Evolutionary conservation across 2,329 filamentous ascomycete species (phyloP), one percentile per base, ranked within the genome.

Genomic region (Lachnellula hyalina): DNA sequence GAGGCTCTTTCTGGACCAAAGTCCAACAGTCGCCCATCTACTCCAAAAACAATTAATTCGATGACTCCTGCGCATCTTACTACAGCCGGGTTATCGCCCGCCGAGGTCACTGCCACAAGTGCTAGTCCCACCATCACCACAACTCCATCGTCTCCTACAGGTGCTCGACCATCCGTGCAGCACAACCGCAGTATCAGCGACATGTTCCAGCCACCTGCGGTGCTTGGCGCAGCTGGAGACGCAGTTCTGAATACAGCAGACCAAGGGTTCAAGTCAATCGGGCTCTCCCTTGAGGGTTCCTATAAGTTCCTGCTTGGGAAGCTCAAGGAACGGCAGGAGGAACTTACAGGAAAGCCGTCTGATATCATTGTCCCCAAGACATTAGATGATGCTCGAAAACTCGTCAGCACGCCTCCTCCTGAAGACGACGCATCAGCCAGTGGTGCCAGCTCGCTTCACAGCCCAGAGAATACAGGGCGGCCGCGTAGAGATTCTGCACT

Each of bases 251-350:
- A 82, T 63, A 92, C 90, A 0, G 94, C 94, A 11, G 94, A 99
- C 67, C 91, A 96, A 69, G 83, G 92, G 1, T 78, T 97, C 60
- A 96, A 96, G 68, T 95, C 86, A 36, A 96, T 99, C 62, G 89
- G 93, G 59, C 92, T 82, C 66, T 95, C 90, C 47, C 76, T 97
- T 4, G 92, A 93, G 56, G 91, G 90, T 66, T 96, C 91, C 68
- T 95, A 96, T 73, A 94, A 91, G 57, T 96, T 97, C 69, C 75
- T 99, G 23, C 84, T 99, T 52, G 93, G 93, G 15, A 89, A 91
- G 62, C 77, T 96, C 19, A 90, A 88, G 58, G 91, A 96, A 69
- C 78, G 84, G 63, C 74, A 83, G 68, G 70, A 78, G 62, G 65
- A 73, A 64, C 68, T 71, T 2, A 71, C 73, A 28, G 70, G 73